Percentiles rank a stretch among this genome's conserved stretches.
Evolutionary conservation across 2,329 filamentous ascomycete genomes (phyloP).

Genomic region (Trichoderma gracile): DNA sequence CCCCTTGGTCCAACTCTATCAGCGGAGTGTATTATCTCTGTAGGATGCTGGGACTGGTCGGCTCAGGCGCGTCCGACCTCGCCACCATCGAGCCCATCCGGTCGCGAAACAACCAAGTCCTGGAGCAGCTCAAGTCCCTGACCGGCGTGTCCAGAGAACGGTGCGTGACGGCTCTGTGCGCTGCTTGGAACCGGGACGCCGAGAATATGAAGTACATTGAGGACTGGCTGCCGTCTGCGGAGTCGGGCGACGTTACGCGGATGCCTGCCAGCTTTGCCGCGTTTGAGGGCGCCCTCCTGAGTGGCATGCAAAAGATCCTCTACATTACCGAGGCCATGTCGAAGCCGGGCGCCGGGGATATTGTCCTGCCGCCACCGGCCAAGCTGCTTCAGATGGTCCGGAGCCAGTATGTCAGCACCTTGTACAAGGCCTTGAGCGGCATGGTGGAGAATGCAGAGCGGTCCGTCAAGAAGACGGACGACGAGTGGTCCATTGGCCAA

Average conservation of each 20-base stretch:
- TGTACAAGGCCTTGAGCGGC: slow-evolving; percentile 91
- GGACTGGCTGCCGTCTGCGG: slow-evolving; percentile 84
- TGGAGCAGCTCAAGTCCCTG: slow-evolving; percentile 73
- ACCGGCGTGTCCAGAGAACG: slow-evolving; percentile 80
- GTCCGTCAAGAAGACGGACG: slow-evolving; percentile 63
- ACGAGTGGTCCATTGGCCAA: slow-evolving; percentile 57
- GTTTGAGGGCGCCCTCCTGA: slow-evolving; percentile 79
- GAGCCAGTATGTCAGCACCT: slow-evolving; percentile 85
- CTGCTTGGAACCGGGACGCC: slow-evolving; percentile 90
- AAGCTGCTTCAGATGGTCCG: slow-evolving; percentile 91
- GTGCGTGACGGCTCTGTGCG: slow-evolving; percentile 80
- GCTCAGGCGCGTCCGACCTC: slow-evolving; percentile 85
- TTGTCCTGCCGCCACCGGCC: slow-evolving; percentile 79
- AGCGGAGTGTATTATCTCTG: slow-evolving; percentile 90
- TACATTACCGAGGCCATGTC: slow-evolving; percentile 85
- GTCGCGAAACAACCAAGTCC: slow-evolving; percentile 53
- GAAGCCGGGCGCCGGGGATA: slow-evolving; percentile 70
- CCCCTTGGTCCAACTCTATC: slow-evolving; percentile 85
- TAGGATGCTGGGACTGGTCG: slow-evolving; percentile 77
- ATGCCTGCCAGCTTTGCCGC: slow-evolving; percentile 85
- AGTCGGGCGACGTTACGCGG: slow-evolving; percentile 82
- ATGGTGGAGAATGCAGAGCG: slow-evolving; percentile 97
- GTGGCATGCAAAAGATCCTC: slow-evolving; percentile 90
- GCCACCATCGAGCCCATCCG: slow-evolving; percentile 70
- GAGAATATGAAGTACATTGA: slow-evolving; percentile 91